Evolutionary conservation across 441 rosid species (phyloP).

Genomic region (Euphorbia celastroides): DNA sequence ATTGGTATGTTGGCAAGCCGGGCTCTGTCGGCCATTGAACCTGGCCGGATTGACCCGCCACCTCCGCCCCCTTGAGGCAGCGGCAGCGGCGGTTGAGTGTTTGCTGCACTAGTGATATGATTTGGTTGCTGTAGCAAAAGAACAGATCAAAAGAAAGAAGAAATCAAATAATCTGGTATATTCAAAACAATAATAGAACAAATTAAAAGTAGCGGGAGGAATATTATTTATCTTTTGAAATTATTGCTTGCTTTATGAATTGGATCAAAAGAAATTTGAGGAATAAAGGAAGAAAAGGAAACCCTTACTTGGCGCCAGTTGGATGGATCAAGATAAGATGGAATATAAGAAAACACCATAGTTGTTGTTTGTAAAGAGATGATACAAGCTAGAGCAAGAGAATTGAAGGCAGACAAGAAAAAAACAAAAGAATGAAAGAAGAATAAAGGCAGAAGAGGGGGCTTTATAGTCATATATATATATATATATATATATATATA

Average conservation of each 20-base stretch:
- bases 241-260: slow-evolving; percentile 28
- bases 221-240: slow-evolving; percentile 30
- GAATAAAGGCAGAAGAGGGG: slow-evolving; percentile 38
- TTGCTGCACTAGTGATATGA: slow-evolving; percentile 27
- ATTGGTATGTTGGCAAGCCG: slow-evolving; percentile 70
- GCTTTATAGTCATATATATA: slow-evolving; percentile 33
- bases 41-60: slow-evolving; percentile 65
- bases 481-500: not conserved
- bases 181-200: slow-evolving; percentile 33
- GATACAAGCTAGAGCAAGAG: slow-evolving; percentile 32
- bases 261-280: slow-evolving; percentile 9
- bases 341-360: slow-evolving; percentile 82
- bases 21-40: slow-evolving; percentile 90
- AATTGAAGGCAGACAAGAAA: slow-evolving; percentile 1
- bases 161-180: slow-evolving; percentile 51
- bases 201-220: slow-evolving; percentile 27
- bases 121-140: slow-evolving; percentile 41
- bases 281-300: not conserved
- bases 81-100: slow-evolving; percentile 39
- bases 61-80: slow-evolving; percentile 52
- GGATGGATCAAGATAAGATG: slow-evolving; percentile 89
- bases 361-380: slow-evolving; percentile 32
- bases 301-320: slow-evolving; percentile 84
- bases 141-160: slow-evolving; percentile 8
- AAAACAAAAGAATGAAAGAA: slow-evolving; percentile 19